These are phyloP conservation scores for Lantana camara DNA, from an alignment of 257 asterid genomes.

Conservation along the genomic window DNA sequence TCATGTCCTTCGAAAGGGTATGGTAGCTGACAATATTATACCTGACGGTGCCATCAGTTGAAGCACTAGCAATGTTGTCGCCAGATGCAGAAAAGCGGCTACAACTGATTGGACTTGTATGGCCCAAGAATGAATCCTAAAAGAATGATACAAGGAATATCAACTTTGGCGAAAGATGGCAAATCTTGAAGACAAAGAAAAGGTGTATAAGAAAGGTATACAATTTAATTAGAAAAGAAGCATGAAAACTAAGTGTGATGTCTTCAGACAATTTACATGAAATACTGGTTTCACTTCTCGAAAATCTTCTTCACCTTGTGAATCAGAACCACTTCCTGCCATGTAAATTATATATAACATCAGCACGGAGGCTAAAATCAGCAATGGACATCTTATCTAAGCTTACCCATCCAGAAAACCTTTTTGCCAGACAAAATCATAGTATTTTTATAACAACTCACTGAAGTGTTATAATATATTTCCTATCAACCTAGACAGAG, in stretches of 20 bases:
- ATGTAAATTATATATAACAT: slow-evolving; percentile 28
- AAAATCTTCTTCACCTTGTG: slow-evolving; percentile 69
- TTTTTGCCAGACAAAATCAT: slow-evolving; percentile 9
- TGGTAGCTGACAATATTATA: slow-evolving; percentile 26
- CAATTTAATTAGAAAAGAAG: slow-evolving; percentile 6
- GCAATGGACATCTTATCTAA: neutral
- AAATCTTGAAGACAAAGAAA: slow-evolving; percentile 17
- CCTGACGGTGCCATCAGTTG: slow-evolving; percentile 98
- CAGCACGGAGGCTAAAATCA: slow-evolving; percentile 29
- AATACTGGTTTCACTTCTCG: slow-evolving; percentile 75
- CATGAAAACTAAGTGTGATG: slow-evolving; percentile 10
- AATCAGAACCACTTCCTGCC: slow-evolving; percentile 50
- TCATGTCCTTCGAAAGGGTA: slow-evolving; percentile 5
- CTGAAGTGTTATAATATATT: slow-evolving; percentile 3
- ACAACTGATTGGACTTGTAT: slow-evolving; percentile 92
- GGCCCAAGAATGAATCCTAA: slow-evolving; percentile 96
- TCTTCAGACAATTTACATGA: slow-evolving; percentile 54
- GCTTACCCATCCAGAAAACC: slow-evolving; percentile 12
- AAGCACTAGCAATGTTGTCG: slow-evolving; percentile 95
- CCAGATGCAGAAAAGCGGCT: slow-evolving; percentile 97
- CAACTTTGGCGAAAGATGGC: neutral
- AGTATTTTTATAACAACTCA: slow-evolving; percentile 11
- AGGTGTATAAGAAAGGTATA: slow-evolving; percentile 4
- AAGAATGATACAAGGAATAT: slow-evolving; percentile 23
- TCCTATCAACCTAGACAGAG: slow-evolving; percentile 20